A percentile compares a stretch with the other conserved stretches of the same genome.
phyloP scores from a whole-genome alignment of 345 rosid species.

The Heritiera littoralis region DNA sequence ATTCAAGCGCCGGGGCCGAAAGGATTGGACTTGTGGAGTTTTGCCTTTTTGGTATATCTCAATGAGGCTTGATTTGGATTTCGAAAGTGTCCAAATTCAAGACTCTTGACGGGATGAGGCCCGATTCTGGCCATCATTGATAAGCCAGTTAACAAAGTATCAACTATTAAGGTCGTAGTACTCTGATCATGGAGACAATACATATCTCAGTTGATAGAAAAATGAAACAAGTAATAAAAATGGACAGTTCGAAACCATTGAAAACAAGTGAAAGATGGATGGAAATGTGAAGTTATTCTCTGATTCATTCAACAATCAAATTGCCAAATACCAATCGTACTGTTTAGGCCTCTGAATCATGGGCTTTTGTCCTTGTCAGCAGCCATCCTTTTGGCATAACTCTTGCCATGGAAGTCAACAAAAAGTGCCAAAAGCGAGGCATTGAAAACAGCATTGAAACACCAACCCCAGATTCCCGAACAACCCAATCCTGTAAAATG shows the following conservation, averaged over 20 bases:
- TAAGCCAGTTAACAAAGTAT: no score
- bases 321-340: background rate
- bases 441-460: slow-evolving; percentile 59
- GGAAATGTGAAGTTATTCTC: background rate
- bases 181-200: no score
- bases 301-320: background rate
- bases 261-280: background rate
- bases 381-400: slow-evolving; percentile 29
- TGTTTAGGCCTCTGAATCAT: background rate
- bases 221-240: background rate
- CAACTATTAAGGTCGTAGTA: no score
- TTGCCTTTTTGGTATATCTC: background rate
- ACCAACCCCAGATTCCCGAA: slow-evolving; percentile 66
- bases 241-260: background rate
- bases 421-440: slow-evolving; percentile 71
- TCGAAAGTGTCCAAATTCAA: background rate
- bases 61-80: no score
- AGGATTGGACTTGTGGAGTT: background rate
- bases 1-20: background rate
- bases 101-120: no score
- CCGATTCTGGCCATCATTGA: no score
- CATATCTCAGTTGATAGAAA: no score
- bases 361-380: background rate
- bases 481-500: slow-evolving; percentile 60
- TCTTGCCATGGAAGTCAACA: slow-evolving; percentile 56